Percentiles rank a stretch among this genome's conserved stretches.
These are phyloP conservation scores for Diaporthe destruens DNA, from an alignment of 2,329 filamentous ascomycete genomes.

Conservation along the genomic window DNA sequence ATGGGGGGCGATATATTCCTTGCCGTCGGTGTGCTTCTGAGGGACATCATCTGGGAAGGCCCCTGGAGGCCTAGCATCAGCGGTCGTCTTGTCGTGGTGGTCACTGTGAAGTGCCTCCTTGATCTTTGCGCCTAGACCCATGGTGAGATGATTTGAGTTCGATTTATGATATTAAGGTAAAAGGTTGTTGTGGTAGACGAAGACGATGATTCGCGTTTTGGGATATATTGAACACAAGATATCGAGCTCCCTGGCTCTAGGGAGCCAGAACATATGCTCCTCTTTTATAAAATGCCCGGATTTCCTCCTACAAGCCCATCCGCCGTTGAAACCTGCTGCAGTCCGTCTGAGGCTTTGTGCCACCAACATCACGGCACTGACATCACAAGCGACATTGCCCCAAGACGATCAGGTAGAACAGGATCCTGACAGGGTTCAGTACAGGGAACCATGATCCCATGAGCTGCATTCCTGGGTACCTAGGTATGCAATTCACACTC, in stretches of 20 bases:
- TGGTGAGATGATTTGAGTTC: constrained; percentile 34
- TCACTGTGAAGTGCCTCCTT: constrained; percentile 46
- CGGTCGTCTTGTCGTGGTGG: constrained; percentile 36
- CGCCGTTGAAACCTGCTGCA: constrained; percentile 16
- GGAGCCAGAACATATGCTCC: not conserved
- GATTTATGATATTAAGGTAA: not conserved
- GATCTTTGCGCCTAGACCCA: constrained; percentile 47
- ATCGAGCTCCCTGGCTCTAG: not conserved
- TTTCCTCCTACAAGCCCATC: not conserved
- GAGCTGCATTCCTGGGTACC: not conserved
- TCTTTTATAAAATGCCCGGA: not conserved
- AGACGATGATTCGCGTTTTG: too few species aligned
- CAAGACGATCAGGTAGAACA: constrained; percentile 30
- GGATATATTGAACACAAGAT: not conserved
- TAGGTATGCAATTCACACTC: constrained; percentile 16
- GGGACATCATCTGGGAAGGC: constrained; percentile 43
- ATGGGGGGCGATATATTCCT: constrained; percentile 36
- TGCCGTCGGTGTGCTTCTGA: constrained; percentile 40
- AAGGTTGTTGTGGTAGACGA: not conserved
- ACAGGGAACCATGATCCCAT: constrained; percentile 31
- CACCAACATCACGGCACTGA: constrained; percentile 20
- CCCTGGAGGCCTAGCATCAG: constrained; percentile 40
- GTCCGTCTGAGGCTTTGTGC: constrained; percentile 9
- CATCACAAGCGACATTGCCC: constrained; percentile 12
- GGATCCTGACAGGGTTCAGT: constrained; percentile 10